Base-by-base conservation (phyloP, 2,329 filamentous ascomycete species). In the Erysiphe neolycopersici region DNA sequence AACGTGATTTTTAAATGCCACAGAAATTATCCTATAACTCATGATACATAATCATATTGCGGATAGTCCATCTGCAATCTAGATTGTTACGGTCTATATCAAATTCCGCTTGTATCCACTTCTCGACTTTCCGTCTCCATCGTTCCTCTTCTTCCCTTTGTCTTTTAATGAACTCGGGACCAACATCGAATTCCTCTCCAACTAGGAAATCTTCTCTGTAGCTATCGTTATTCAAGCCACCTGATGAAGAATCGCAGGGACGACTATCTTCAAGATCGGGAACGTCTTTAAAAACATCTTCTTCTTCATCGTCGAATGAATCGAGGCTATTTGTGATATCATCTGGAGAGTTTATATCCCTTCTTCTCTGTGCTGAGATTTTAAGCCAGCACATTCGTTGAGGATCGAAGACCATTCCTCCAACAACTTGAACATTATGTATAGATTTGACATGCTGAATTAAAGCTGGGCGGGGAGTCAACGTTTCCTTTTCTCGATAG, bases 371-470 rank as follows among this genome's bases (percentile, higher is more conserved):
- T 57, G 64, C 59, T 40, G 67, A 64, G 48, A 89, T 65, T 59
- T 93, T 94, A 45, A 95, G 68, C 89, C 89, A 98, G 58, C 84
- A 91, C 87, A 98, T 95, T 52, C 82, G 82, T 48, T 83, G 77
- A 3, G 89, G 89, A 56, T 98, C 89, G 58, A 95, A 98, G 10
- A 95, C 79, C 89, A 98, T 98, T 51, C 84, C 83, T n/a, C 84
- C 81, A 46, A 94, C 84, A 32, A 94, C 79, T 60, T 94, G 85
- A 13, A 93, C 79, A 48, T 83, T 85, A 54, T 87, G 81, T 47
- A 77, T 76, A 4, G 76, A 69, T 44, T 79, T 80, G 50, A 94
- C 81, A 50, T 93, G 89, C 41, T 84, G 84, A 53, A 98, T 98
- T 16, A 98, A 68, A 5, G 87, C 84, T 10, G 82, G 67, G 47